A percentile compares a stretch with the other conserved stretches of the same genome.
These are phyloP conservation scores for Citrullus mucosospermus DNA, from an alignment of 306 rosid species.

Conservation along the genomic window DNA sequence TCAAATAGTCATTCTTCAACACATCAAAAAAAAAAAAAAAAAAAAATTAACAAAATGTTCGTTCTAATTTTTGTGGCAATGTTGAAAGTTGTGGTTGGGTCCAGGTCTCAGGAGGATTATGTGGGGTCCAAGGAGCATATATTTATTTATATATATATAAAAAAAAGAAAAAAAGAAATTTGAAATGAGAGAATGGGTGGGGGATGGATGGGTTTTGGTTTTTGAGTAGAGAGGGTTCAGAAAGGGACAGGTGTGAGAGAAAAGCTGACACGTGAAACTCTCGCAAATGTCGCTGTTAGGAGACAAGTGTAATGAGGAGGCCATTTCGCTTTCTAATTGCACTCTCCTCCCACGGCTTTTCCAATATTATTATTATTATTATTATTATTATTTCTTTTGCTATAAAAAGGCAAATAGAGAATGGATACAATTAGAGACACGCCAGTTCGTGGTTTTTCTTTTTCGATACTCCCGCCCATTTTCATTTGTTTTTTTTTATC, in stretches of 20 bases:
- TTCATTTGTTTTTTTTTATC: neutral
- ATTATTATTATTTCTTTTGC: too few relatives aligned
- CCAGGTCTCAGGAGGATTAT: neutral
- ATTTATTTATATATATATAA: too few relatives aligned
- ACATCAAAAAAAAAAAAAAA: too few relatives aligned
- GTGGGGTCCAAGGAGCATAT: neutral
- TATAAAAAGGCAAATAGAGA: neutral
- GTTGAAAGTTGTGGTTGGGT: neutral
- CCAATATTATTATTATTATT: neutral
- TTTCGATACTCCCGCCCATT: neutral
- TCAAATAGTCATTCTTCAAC: too few relatives aligned
- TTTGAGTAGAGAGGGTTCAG: neutral
- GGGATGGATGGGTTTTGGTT: too few relatives aligned
- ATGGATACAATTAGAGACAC: neutral
- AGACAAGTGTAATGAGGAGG: slow-evolving; percentile 1
- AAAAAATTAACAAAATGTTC: too few relatives aligned
- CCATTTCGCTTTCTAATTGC: neutral
- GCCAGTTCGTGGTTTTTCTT: neutral
- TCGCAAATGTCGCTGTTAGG: slow-evolving; percentile 74
- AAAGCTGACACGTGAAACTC: slow-evolving; percentile 79
- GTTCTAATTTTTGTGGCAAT: too few relatives aligned
- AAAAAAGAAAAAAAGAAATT: too few relatives aligned
- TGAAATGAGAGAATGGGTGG: too few relatives aligned
- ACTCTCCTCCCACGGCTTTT: neutral
- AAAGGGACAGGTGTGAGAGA: slow-evolving; percentile 49